phyloP scores from a whole-genome alignment of 129 eudicot genomes.

The Lactuca saligna region DNA sequence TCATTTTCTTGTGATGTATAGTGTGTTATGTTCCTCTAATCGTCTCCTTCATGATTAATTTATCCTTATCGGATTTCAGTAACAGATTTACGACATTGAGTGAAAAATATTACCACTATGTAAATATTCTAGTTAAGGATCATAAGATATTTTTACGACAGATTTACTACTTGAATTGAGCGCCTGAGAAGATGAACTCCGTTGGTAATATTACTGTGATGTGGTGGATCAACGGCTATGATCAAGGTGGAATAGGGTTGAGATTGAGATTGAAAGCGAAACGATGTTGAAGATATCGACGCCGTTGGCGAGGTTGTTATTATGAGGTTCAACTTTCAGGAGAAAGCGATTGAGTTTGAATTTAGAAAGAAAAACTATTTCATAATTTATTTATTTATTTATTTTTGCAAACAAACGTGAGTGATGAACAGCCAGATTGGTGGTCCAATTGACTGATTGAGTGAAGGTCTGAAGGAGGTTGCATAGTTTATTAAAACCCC shows the following conservation, averaged over 20 bases:
- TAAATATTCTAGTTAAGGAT: background rate
- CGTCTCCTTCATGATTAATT: too few species aligned
- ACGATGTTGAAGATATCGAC: background rate
- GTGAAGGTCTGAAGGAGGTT: too few species aligned
- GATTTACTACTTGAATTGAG: background rate
- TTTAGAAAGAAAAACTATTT: background rate
- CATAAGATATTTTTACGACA: background rate
- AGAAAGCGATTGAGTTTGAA: conserved; percentile 20
- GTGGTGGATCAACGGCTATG: background rate
- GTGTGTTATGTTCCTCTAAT: background rate
- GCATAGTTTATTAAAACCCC: too few species aligned
- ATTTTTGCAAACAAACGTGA: background rate
- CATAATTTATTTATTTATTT: too few species aligned
- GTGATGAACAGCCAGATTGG: conserved; percentile 14
- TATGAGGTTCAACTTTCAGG: background rate
- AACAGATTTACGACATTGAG: background rate
- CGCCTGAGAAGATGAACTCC: background rate
- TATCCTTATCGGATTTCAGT: background rate
- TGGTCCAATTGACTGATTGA: conserved; percentile 7
- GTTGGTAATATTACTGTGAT: background rate
- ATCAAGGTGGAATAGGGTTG: background rate
- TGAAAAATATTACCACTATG: background rate
- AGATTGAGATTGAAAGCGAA: background rate
- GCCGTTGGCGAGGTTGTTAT: background rate
- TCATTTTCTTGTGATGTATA: background rate